Evolutionary conservation across 441 rosid species (phyloP), one percentile per base, ranked within the genome.

Genomic region (Corymbia calophylla): DNA sequence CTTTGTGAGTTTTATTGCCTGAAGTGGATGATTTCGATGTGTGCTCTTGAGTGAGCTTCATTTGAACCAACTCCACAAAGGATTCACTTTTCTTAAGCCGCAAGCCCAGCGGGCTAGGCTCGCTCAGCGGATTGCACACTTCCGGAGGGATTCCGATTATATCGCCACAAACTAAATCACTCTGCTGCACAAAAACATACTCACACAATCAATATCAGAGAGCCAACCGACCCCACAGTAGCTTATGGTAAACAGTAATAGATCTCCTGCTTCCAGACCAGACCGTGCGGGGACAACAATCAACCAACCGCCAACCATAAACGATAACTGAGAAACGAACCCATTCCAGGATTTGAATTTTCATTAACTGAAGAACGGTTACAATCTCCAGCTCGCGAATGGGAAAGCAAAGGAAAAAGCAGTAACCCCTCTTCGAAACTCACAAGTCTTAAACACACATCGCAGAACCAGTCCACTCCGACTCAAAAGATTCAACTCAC

Each of bases 31-130:
- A 81, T 32, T 80, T 86, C 8, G 73, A 6, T 35, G 87, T 87
- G 32, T 90, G 90, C 80, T 87, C 89, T 87, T 93, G 91, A 27
- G 93, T 90, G 60, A 93, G 93, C 89, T 55, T 93, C 93, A 91
- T 92, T 70, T 92, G 93, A 53, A 93, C 92, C 91, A 93, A 92
- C 87, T 92, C 94, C 91, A 93, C 86, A 2, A 92, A 92, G 53
- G 94, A 93, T 80, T 93, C 92, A 64, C 90, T 93, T 88, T 93
- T 93, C 91, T 91, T 93, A 66, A 93, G 91, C 86, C 88, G 89
- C 93, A 93, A 88, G n/a, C 95, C 95, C 70, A 93, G 89, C 9
- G 95, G 95, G 58, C 95, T 92, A 15, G 93, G 93, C 90, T 93
- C 95, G 4, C 88, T 89, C 23, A 93, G 91, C 29, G 92, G 94